These are phyloP conservation scores for Podila minutissima DNA, from an alignment of 192 early-diverging fungal genomes.

Conservation along the genomic window DNA sequence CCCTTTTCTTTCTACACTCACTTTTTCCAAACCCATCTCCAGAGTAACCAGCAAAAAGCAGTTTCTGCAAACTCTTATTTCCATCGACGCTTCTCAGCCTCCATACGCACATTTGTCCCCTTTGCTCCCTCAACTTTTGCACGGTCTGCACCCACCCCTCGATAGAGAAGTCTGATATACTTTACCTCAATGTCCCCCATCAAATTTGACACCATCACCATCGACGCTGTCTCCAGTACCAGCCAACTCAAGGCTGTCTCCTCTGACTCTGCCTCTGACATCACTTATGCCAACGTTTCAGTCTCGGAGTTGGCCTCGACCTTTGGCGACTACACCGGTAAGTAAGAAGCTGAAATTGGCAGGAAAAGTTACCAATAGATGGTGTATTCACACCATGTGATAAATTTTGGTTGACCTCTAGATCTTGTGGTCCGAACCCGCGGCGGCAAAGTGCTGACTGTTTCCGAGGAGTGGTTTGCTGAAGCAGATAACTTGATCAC, in stretches of 20 bases:
- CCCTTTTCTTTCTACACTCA: too few species aligned
- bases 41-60: conserved; percentile 7
- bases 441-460: conserved; percentile 78
- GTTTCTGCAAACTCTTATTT: not conserved
- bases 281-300: conserved; percentile 17
- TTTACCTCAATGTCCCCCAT: conserved; percentile 29
- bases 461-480: conserved; percentile 94
- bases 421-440: conserved; percentile 78
- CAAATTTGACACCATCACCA: conserved; percentile 5
- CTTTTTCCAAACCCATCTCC: not conserved
- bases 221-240: not conserved
- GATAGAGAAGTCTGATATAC: conserved; percentile 37
- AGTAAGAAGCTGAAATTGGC: not conserved
- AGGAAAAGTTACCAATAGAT: too few species aligned
- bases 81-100: conserved; percentile 1
- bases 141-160: conserved; percentile 47
- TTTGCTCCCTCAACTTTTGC: conserved; percentile 8
- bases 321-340: conserved; percentile 36
- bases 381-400: too few species aligned
- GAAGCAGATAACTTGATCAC: conserved; percentile 83
- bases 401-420: conserved; percentile 16
- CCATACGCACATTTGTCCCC: not conserved
- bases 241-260: not conserved
- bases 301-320: conserved; percentile 5
- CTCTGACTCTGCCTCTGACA: not conserved